Percentiles rank a stretch among this genome's conserved stretches.
Conservation (phyloP, 140 eudicot genomes). For the Stevia rebaudiana region DNA sequence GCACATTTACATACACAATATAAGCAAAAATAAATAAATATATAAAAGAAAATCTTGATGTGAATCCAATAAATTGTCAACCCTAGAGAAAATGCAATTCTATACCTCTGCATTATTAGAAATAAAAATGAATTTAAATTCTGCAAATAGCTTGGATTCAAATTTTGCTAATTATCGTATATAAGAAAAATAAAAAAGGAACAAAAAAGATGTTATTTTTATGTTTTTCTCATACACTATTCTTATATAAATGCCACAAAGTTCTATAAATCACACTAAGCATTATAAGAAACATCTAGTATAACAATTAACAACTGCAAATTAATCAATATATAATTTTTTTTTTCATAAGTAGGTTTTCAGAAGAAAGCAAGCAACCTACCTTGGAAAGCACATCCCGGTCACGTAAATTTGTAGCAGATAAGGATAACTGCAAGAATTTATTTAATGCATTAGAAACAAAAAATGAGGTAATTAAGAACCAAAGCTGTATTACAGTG, state of each 20-base stretch:
- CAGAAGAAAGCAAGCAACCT: constrained; percentile 15
- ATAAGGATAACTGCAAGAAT: constrained; percentile 72
- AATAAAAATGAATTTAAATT: not conserved
- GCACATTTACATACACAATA: not conserved
- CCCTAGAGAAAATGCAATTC: not conserved
- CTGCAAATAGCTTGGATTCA: not conserved
- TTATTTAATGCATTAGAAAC: constrained; percentile 22
- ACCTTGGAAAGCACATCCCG: constrained; percentile 97
- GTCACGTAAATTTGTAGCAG: constrained; percentile 82
- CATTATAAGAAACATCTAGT: constrained; percentile 1
- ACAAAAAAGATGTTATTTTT: not conserved
- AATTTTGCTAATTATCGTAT: not conserved
- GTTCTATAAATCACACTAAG: constrained; percentile 1
- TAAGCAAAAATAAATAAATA: not conserved
- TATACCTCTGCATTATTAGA: not conserved
- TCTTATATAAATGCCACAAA: not conserved
- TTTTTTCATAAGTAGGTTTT: not conserved
- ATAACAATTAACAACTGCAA: not conserved
- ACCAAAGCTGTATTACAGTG: constrained; percentile 2
- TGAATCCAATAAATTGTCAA: not conserved
- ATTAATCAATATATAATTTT: too few species aligned
- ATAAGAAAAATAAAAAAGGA: not conserved
- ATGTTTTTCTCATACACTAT: constrained; percentile 1
- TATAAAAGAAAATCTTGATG: not conserved
- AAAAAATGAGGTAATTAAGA: constrained; percentile 13